Percentiles rank a stretch among this genome's conserved stretches.
Conservation (phyloP, 2,329 filamentous ascomycete species). For the Fusarium secorum region DNA sequence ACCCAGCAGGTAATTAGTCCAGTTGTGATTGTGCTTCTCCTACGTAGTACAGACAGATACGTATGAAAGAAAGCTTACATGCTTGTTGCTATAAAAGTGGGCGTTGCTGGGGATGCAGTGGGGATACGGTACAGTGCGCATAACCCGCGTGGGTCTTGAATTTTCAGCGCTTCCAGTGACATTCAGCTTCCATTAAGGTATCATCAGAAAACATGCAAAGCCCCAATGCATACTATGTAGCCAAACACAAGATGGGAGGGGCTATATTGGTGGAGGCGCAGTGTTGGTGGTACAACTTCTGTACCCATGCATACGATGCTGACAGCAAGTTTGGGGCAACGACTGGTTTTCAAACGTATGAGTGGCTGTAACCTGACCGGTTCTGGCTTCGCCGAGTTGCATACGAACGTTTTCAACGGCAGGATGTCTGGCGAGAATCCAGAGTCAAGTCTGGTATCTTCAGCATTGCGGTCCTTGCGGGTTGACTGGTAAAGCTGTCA, state of each 20-base stretch:
- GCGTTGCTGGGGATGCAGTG: slow-evolving; percentile 27
- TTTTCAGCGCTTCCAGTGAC: background rate
- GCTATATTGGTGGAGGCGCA: slow-evolving; percentile 18
- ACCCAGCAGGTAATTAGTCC: background rate
- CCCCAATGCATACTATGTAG: slow-evolving; percentile 9
- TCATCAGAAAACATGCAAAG: slow-evolving; percentile 12
- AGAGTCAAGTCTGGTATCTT: background rate
- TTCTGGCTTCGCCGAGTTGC: background rate
- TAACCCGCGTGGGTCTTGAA: background rate
- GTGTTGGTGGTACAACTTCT: slow-evolving; percentile 26
- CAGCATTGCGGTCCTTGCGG: background rate
- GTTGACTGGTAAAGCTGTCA: background rate
- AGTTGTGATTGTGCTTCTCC: background rate
- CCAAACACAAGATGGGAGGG: background rate
- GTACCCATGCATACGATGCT: slow-evolving; percentile 35
- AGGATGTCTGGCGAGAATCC: background rate
- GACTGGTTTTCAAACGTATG: background rate
- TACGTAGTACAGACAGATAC: background rate
- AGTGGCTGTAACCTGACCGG: slow-evolving; percentile 20
- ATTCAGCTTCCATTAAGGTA: background rate
- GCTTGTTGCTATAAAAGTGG: background rate
- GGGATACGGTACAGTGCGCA: slow-evolving; percentile 17
- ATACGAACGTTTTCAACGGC: background rate
- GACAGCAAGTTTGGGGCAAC: slow-evolving; percentile 20
- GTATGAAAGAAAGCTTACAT: background rate